Evolutionary conservation across 225 moss, liverwort and hornwort species (phyloP), one percentile per base, ranked within the genome.

Genomic region (Asterella californica): DNA sequence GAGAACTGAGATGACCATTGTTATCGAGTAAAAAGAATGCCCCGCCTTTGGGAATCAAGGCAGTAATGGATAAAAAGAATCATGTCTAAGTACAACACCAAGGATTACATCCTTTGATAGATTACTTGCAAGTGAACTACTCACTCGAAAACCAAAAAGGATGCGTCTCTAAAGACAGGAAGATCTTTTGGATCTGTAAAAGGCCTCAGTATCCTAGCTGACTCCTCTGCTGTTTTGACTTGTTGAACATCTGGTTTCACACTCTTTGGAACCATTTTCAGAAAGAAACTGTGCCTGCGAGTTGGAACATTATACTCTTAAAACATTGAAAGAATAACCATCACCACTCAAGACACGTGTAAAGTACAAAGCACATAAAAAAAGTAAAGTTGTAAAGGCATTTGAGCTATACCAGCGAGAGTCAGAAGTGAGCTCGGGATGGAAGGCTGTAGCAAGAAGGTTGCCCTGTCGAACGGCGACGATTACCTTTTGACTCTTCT

Each of bases 391-490:
- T 12, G 2, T n/a, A 69, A 67, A 85, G 30, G 36, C 67, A 45
- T 12, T 72, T 74, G 50, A 57, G 18, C 59, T 5, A 33, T 89
- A 93, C 97, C 97, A 99, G 67, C 94, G 93, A 71, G 91, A 88
- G 77, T 99, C 94, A 4, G 90, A 89, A 27, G 97, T 99, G 47
- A 99, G 88, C 82, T 99, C 97, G 21, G 97, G 97, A 84, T 99
- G 94, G 85, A 99, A 99, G 0, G 97, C 94, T 70, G 94, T 95
- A 74, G 94, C 94, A 34, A 99, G 84, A 78, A 95, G 87, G 70
- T 95, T 92, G 48, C 90, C 92, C 79, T 99, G 94, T 87, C 90
- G 90, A 33, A 99, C 97, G 48, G 97, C 97, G 77, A 99, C 97
- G 55, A 89, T 85, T 25, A 99, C 83, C 72, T 74, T 91, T 33